Conservation (phyloP, 441 rosid species). For the Corymbia citriodora region DNA sequence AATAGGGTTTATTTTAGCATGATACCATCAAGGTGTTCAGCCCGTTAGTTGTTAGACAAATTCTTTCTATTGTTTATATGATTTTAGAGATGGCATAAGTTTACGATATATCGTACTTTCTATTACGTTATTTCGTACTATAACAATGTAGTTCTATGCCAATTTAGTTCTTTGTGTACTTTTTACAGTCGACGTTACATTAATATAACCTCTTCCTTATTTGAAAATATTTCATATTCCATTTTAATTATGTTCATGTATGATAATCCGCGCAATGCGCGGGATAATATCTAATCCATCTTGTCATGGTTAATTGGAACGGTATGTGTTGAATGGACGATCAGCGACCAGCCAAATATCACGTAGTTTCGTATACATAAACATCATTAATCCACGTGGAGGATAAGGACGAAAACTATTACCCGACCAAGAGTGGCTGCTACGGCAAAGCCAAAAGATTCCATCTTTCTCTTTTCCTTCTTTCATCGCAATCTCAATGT, state of each 20-base stretch:
- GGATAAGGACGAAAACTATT: not conserved
- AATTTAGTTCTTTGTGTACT: not conserved
- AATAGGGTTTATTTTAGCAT: not conserved
- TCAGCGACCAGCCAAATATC: not conserved
- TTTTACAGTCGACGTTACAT: accelerated
- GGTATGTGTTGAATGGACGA: not conserved
- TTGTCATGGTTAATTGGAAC: not conserved
- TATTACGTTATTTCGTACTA: not conserved
- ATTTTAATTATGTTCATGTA: not conserved
- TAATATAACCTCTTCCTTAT: not conserved
- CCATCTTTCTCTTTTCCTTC: not conserved
- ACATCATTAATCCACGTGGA: not conserved
- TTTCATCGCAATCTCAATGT: not conserved
- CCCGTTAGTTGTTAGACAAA: not conserved
- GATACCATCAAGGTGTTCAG: no score
- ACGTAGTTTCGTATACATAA: not conserved
- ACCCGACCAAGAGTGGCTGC: not conserved
- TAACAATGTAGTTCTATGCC: not conserved
- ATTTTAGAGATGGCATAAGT: not conserved
- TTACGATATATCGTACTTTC: not conserved
- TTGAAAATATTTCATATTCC: not conserved
- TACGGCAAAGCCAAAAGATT: not conserved
- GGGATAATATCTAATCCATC: not conserved
- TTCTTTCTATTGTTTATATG: not conserved
- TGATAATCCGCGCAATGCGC: not conserved